Conservation (phyloP, 2,329 filamentous ascomycete genomes). For the Domatiomyces catenatus region DNA sequence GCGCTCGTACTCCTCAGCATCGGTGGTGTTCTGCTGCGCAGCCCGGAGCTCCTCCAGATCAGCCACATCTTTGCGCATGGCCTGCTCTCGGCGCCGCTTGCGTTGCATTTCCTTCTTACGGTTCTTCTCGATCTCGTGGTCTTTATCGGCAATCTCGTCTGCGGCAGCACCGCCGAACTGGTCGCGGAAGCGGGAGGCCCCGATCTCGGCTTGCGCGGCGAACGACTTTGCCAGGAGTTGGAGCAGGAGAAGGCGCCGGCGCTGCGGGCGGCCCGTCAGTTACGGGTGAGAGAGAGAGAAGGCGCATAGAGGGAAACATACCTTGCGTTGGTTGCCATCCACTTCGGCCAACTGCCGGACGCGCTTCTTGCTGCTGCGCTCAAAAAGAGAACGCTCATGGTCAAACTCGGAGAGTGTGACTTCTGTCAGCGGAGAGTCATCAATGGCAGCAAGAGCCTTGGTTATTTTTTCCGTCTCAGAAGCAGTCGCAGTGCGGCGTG, state of each 20-base stretch:
- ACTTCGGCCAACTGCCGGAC: conserved; percentile 47
- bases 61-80: conserved; percentile 71
- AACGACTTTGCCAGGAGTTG: conserved; percentile 45
- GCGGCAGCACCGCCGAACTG: conserved; percentile 67
- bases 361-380: conserved; percentile 46
- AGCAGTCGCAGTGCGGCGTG: conserved; percentile 37
- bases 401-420: conserved; percentile 39
- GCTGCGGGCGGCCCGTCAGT: conserved; percentile 27
- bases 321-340: conserved; percentile 49
- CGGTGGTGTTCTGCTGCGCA: conserved; percentile 60
- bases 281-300: conserved; percentile 4
- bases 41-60: conserved; percentile 69
- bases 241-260: conserved; percentile 42
- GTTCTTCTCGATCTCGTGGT: conserved; percentile 89
- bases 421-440: conserved; percentile 42
- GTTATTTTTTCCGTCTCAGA: conserved; percentile 57
- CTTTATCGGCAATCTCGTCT: conserved; percentile 74
- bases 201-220: conserved; percentile 50
- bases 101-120: conserved; percentile 99
- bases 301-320: conserved; percentile 24
- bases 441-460: conserved; percentile 45
- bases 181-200: conserved; percentile 61
- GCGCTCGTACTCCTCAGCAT: conserved; percentile 67
- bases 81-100: conserved; percentile 87
- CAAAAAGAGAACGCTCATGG: conserved; percentile 38